These are phyloP conservation scores for Danielozyma ontarioensis DNA, from an alignment of 805 yeast species.

Conservation along the genomic window DNA sequence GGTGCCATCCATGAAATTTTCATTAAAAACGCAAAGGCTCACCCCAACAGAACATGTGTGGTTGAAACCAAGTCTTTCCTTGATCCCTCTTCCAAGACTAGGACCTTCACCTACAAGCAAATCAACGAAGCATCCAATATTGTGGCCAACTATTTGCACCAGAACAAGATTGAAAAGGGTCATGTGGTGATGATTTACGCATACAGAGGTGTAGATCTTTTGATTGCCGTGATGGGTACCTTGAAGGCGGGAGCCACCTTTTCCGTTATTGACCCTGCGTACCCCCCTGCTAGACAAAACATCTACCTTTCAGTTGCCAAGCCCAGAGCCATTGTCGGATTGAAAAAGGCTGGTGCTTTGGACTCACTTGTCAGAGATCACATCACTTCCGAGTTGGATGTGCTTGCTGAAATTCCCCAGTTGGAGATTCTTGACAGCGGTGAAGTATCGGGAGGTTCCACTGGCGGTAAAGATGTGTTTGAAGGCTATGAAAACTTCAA, in stretches of 20 bases:
- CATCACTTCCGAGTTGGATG: constrained; percentile 64
- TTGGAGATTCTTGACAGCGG: constrained; percentile 78
- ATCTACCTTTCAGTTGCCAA: constrained; percentile 88
- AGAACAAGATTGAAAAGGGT: constrained; percentile 79
- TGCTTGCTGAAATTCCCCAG: constrained; percentile 69
- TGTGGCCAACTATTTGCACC: constrained; percentile 82
- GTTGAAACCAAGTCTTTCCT: constrained; percentile 81
- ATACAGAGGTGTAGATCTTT: constrained; percentile 92
- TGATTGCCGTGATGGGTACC: constrained; percentile 97
- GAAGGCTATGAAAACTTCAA: constrained; percentile 40
- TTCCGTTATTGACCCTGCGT: constrained; percentile 97
- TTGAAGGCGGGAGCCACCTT: constrained; percentile 98
- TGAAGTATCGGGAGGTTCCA: constrained; percentile 53
- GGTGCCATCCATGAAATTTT: constrained; percentile 98
- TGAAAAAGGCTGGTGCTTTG: constrained; percentile 83
- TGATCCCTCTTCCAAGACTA: constrained; percentile 48
- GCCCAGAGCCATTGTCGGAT: constrained; percentile 86
- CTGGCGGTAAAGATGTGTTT: constrained; percentile 44
- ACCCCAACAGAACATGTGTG: constrained; percentile 87
- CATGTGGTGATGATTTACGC: constrained; percentile 98
- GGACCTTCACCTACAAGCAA: constrained; percentile 79
- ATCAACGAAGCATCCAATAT: constrained; percentile 90
- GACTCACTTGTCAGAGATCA: constrained; percentile 76
- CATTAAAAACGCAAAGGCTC: constrained; percentile 74
- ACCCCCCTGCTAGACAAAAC: constrained; percentile 97